Base-by-base conservation (phyloP, 1,139 yeast genomes). In the Lodderomyces metapsilosis region DNA sequence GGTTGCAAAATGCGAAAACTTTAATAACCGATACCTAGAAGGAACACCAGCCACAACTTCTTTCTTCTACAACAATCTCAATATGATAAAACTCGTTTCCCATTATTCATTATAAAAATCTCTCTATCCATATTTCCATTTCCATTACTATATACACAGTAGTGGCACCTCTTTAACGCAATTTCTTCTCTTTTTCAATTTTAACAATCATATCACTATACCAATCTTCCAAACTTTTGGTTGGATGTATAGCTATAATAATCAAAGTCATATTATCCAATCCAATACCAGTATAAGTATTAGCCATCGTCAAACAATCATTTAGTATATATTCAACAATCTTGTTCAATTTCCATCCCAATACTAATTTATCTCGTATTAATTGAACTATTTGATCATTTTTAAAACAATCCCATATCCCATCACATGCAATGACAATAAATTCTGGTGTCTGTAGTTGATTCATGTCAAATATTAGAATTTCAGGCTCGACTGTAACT, bases 231-330 rank as follows among this genome's bases (percentile, higher is more conserved):
- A 82, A 56, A 9, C 67, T 57, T 39, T 62, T 65, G 10, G 53
- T 34, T 15, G 38, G 45, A 53, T 82, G 87, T 32, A 83, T 53
- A 1, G 86, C 86, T 12, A 84, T 71, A 4, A 84, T 75, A 7
- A 83, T 72, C 22, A 83, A 65, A 1, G 91, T 84, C 92, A 84
- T 84, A 55, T 85, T 85, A 57, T 85, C 94, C 54, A 83, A 84
- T 1, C 94, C 94, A 25, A 84, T 76, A 2, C 92, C 92, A 0
- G 92, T 85, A 35, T 77, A 71, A 38, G 82, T 81, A 48, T 82
- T 79, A 2, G 92, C 91, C 76, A 80, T 78, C n/a, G 79, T 72
- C 38, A 85, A 73, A 47, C 88, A 82, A 49, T 79, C 82, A 51
- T 83, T 85, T 37, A 84, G 59, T 2, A 84, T 61, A 46, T 72